Evolutionary conservation across 2,329 filamentous ascomycete species (phyloP).

Genomic region (Grosmannia clavigera): DNA sequence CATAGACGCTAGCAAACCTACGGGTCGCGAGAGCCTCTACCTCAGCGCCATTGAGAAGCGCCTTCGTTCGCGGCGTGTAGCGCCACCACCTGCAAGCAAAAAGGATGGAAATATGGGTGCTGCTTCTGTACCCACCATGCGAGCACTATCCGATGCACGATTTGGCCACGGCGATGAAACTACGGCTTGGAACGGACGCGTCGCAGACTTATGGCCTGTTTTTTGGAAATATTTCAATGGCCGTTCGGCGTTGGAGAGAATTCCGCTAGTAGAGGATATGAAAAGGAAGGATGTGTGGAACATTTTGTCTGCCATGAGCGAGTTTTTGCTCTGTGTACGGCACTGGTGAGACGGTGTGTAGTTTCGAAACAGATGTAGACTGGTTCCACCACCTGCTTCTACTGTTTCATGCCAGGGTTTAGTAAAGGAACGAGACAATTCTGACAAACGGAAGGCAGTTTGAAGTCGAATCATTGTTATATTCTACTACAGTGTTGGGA

Average conservation of each 20-base stretch:
- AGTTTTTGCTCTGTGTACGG: conserved; percentile 53
- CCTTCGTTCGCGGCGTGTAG: conserved; percentile 20
- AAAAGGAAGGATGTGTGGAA: conserved; percentile 74
- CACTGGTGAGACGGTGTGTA: conserved; percentile 45
- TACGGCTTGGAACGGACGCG: conserved; percentile 33
- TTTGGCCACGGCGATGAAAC: conserved; percentile 2
- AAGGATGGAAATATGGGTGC: conserved; percentile 1
- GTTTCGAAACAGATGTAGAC: too few relatives aligned
- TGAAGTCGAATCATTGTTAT: neutral
- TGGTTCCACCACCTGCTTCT: too few relatives aligned
- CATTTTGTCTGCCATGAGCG: conserved; percentile 50
- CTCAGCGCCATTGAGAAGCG: conserved; percentile 45
- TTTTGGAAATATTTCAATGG: conserved; percentile 86
- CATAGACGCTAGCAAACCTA: conserved; percentile 65
- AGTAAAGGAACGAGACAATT: too few relatives aligned
- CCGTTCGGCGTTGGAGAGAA: conserved; percentile 69
- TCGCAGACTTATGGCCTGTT: conserved; percentile 56
- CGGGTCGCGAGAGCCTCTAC: conserved; percentile 64
- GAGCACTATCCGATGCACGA: too few relatives aligned
- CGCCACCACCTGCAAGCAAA: conserved; percentile 8
- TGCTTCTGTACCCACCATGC: neutral
- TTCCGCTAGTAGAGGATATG: conserved; percentile 72
- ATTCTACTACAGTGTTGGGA: too few relatives aligned
- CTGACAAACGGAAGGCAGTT: neutral
- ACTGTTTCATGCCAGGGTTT: too few relatives aligned